Evolutionary conservation across 23 red algal genomes (phyloP), one percentile per base, ranked within the genome.

Genomic region (Gracilariopsis chorda): DNA sequence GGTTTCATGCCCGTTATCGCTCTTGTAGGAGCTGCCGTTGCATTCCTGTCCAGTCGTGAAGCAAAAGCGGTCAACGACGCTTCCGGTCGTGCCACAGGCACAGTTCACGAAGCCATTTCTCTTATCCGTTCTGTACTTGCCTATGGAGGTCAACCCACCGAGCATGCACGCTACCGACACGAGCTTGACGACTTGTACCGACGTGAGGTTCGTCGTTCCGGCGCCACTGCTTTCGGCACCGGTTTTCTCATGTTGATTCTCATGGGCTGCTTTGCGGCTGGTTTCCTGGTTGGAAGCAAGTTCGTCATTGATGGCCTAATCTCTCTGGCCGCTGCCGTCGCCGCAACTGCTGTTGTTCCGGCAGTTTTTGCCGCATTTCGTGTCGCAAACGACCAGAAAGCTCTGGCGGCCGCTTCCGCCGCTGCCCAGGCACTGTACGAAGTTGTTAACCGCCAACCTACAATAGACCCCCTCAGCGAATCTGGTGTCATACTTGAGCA

Each of bases 171-270:
- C 24, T 93, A 93, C 63, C 69, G 84, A 19, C 52, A 76, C 69
- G 47, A 82, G 49, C 88, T 97, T 33, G 88, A 52, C 19, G 74
- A 78, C 35, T 49, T 79, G 4, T 94, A 88, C 39, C 45, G 27
- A 56, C 53, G 78, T 23, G 88, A 83, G 13, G 30, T 82, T 28
- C 63, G 61, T 21, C 75, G 81, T 34, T 77, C 78, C 9, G 34
- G 48, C 60, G 72, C 77, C 8, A 61, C 59, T n/a, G 94, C 88
- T 14, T 39, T 92, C 33, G 88, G 79, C 42, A 86, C 92, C 34
- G 94, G 94, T 3, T 80, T 97, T 51, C 74, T 90, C 23, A 94
- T 97, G 82, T 78, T 97, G 19, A 60, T 93, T 48, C 92, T 97
- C 36, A 84, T 93, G 46, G 65, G 94, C 67, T 69, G 80, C 29